phyloP scores from a whole-genome alignment of 768 basidiomycete species.

The Phaffia tasmanica region DNA sequence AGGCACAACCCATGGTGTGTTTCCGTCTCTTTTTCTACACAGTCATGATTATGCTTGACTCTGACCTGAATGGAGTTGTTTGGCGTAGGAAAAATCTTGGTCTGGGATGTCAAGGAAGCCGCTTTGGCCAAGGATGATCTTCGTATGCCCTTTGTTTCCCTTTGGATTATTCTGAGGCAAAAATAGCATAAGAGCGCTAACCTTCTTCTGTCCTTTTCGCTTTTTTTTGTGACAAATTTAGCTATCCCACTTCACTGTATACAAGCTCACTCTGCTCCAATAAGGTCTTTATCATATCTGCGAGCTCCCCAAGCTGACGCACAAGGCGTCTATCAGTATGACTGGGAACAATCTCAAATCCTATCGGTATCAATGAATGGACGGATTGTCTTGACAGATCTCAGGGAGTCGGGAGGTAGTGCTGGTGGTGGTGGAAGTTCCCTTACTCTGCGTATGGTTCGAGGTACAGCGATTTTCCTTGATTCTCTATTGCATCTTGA shows the following conservation, averaged over 20 bases:
- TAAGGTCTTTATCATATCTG: conserved; percentile 66
- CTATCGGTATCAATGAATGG: background rate
- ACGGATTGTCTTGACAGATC: conserved; percentile 5
- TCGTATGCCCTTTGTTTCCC: conserved; percentile 34
- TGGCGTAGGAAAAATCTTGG: conserved; percentile 31
- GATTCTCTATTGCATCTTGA: background rate
- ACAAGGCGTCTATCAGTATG: conserved; percentile 36
- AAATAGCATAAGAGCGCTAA: background rate
- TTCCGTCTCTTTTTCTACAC: background rate
- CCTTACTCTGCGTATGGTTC: background rate
- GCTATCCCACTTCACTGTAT: conserved; percentile 60
- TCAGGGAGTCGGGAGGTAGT: conserved; percentile 9
- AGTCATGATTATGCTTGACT: background rate
- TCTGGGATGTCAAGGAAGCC: conserved; percentile 35
- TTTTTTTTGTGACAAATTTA: conserved; percentile 16
- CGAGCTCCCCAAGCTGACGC: conserved; percentile 47
- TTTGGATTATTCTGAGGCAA: background rate
- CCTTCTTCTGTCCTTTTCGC: conserved; percentile 3
- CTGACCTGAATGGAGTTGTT: background rate
- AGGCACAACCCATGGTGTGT: conserved; percentile 69
- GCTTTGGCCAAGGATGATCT: conserved; percentile 34
- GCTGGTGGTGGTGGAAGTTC: conserved; percentile 12
- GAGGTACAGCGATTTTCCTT: conserved; percentile 6
- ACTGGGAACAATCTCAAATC: conserved; percentile 40
- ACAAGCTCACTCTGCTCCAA: conserved; percentile 63